Evolutionary conservation across 2,329 filamentous ascomycete genomes (phyloP).

Genomic region (Aspergillus latus): DNA sequence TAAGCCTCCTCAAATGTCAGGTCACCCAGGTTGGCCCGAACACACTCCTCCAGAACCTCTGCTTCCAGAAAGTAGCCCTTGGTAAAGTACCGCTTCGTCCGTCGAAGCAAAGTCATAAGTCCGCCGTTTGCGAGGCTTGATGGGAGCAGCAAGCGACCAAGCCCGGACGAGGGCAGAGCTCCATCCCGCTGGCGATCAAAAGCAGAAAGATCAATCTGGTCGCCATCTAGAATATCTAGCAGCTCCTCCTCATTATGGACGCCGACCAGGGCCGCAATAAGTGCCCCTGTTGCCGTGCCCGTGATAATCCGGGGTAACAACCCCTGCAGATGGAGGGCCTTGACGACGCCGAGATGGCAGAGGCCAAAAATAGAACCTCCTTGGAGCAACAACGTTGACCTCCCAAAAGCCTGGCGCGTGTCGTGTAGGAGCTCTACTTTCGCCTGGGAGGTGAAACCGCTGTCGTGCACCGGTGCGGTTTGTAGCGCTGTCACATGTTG

Average conservation of each 20-base stretch:
- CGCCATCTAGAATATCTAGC: slow-evolving; percentile 71
- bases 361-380: slow-evolving; percentile 89
- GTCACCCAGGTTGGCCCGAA: slow-evolving; percentile 81
- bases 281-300: slow-evolving; percentile 83
- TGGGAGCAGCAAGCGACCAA: slow-evolving; percentile 6
- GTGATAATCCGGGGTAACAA: slow-evolving; percentile 87
- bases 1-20: slow-evolving; percentile 93
- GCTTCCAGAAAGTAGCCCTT: slow-evolving; percentile 85
- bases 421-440: slow-evolving; percentile 87
- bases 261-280: slow-evolving; percentile 84
- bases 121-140: slow-evolving; percentile 40
- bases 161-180: slow-evolving; percentile 13
- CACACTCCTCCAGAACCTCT: slow-evolving; percentile 76
- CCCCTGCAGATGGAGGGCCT: slow-evolving; percentile 76
- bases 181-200: slow-evolving; percentile 56
- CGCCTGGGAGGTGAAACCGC: slow-evolving; percentile 66
- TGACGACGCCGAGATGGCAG: slow-evolving; percentile 87
- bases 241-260: slow-evolving; percentile 86
- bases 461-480: slow-evolving; percentile 52
- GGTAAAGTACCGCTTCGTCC: slow-evolving; percentile 66
- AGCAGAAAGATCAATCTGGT: slow-evolving; percentile 77
- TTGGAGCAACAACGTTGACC: slow-evolving; percentile 81
- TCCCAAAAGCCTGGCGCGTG: slow-evolving; percentile 81
- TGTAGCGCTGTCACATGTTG: slow-evolving; percentile 71
- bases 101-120: slow-evolving; percentile 62